A percentile compares a stretch with the other conserved stretches of the same genome.
Evolutionary conservation across 2,329 filamentous ascomycete genomes (phyloP).

Genomic region (Botrytis cinerea): DNA sequence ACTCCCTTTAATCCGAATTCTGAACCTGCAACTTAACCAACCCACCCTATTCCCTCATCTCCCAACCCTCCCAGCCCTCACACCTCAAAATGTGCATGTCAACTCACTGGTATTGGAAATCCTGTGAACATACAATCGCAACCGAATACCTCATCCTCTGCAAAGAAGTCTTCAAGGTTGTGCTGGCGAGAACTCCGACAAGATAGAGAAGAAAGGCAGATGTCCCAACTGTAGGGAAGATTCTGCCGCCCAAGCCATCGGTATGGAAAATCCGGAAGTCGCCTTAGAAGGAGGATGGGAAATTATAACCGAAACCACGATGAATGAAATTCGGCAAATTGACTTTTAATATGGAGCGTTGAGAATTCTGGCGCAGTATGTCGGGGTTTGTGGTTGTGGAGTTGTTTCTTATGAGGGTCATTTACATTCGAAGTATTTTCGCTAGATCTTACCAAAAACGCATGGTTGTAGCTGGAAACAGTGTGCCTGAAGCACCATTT

Average conservation of each 20-base stretch:
- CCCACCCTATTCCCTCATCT: too few relatives aligned
- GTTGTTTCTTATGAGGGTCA: not conserved
- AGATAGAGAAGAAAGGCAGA: not conserved
- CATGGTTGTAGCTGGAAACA: too few relatives aligned
- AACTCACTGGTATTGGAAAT: not conserved
- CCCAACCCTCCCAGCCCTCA: not conserved
- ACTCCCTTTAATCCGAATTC: not conserved
- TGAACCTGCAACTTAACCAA: not conserved
- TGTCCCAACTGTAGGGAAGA: not conserved
- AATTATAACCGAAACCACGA: not conserved
- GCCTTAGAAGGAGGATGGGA: not conserved
- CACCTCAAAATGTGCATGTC: not conserved
- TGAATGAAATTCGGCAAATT: not conserved
- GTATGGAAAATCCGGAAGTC: not conserved
- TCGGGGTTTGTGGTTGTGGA: not conserved
- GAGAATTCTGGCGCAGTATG: not conserved
- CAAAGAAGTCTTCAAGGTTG: not conserved
- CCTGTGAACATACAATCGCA: not conserved
- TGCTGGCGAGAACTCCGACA: not conserved
- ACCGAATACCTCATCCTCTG: not conserved
- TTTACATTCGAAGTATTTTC: not conserved
- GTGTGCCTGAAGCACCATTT: too few relatives aligned
- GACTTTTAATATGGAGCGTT: not conserved
- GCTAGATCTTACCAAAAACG: too few relatives aligned
- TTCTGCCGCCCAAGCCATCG: not conserved